Percentiles rank a stretch among this genome's conserved stretches.
Conservation (phyloP, 2,329 filamentous ascomycete species). For the Aspergillus arachidicola region DNA sequence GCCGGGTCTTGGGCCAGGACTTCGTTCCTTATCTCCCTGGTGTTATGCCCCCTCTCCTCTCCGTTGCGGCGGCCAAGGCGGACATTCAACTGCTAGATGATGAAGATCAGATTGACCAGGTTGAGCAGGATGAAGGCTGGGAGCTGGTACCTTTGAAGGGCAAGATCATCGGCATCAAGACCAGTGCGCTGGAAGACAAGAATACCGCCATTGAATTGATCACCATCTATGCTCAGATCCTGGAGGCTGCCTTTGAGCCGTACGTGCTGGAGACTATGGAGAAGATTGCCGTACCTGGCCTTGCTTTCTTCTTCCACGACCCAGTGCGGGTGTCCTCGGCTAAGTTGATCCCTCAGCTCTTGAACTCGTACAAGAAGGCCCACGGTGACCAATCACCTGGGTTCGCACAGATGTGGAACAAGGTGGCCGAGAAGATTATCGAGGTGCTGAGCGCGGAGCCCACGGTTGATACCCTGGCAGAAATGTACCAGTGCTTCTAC, state of each 20-base stretch:
- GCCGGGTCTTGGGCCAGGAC: conserved; percentile 83
- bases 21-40: conserved; percentile 90
- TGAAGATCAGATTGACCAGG: conserved; percentile 87
- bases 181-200: conserved; percentile 95
- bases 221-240: conserved; percentile 92
- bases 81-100: conserved; percentile 96
- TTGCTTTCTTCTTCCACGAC: conserved; percentile 99
- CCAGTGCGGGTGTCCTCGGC: conserved; percentile 93
- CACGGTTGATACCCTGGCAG: conserved; percentile 91
- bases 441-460: conserved; percentile 93
- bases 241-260: conserved; percentile 89
- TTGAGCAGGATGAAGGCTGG: conserved; percentile 96
- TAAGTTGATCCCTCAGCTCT: conserved; percentile 87
- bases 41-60: conserved; percentile 91
- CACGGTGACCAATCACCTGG: conserved; percentile 80
- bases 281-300: conserved; percentile 88
- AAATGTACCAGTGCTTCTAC: conserved; percentile 99
- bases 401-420: conserved; percentile 79
- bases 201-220: conserved; percentile 99
- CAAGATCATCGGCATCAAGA: conserved; percentile 98
- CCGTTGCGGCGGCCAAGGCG: conserved; percentile 90
- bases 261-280: conserved; percentile 94
- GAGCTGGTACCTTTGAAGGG: conserved; percentile 95
- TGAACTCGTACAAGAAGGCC: conserved; percentile 91
- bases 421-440: conserved; percentile 84